Conservation (phyloP, 257 asterid species). For the Lithospermum erythrorhizon region DNA sequence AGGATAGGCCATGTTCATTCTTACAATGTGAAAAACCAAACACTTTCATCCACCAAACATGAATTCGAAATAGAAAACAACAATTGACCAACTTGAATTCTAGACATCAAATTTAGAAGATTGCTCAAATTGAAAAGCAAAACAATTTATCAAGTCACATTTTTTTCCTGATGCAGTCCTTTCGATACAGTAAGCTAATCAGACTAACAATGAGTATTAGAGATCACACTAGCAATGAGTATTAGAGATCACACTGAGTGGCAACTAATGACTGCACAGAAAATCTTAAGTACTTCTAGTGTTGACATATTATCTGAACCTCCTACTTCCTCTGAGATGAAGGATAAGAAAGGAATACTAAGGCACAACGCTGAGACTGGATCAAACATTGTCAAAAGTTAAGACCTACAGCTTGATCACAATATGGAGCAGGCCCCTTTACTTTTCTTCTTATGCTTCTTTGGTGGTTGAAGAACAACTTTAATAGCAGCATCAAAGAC, state of each 20-base stretch:
- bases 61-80: too few relatives aligned
- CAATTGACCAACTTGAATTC: neutral
- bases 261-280: slow-evolving; percentile 33
- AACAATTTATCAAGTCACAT: slow-evolving; percentile 12
- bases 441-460: slow-evolving; percentile 40
- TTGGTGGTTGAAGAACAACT: slow-evolving; percentile 50
- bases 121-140: neutral
- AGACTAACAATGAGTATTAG: slow-evolving; percentile 40
- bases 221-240: slow-evolving; percentile 37
- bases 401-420: slow-evolving; percentile 39
- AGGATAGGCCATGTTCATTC: too few relatives aligned
- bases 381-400: slow-evolving; percentile 14
- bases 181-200: slow-evolving; percentile 37
- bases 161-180: slow-evolving; percentile 22
- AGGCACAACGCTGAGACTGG: slow-evolving; percentile 14
- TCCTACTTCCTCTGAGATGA: slow-evolving; percentile 36
- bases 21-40: too few relatives aligned
- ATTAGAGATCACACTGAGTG: slow-evolving; percentile 25
- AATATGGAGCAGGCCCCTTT: slow-evolving; percentile 52
- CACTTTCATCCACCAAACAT: too few relatives aligned
- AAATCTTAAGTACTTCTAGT: slow-evolving; percentile 27
- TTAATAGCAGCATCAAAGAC: slow-evolving; percentile 50
- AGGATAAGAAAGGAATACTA: slow-evolving; percentile 23
- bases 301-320: slow-evolving; percentile 10
- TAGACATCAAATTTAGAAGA: neutral